phyloP scores from a whole-genome alignment of 306 rosid species.

The Boehmeria nivea region DNA sequence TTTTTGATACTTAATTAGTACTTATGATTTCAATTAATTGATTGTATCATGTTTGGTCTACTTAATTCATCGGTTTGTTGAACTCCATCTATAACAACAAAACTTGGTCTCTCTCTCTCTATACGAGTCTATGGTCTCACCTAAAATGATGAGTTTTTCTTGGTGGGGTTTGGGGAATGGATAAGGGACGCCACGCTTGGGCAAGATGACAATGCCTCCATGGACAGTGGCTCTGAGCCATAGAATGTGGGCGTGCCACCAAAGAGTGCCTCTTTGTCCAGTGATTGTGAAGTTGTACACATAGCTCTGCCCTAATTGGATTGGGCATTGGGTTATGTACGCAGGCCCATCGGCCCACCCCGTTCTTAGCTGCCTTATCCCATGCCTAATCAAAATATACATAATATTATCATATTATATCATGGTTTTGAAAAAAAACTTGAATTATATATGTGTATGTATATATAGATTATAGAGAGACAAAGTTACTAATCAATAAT shows the following conservation, averaged over 20 bases:
- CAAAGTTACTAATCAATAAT: too few relatives aligned
- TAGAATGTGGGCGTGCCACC: conserved; percentile 84
- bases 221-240: conserved; percentile 89
- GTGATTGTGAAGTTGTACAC: conserved; percentile 82
- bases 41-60: too few relatives aligned
- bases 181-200: conserved; percentile 80
- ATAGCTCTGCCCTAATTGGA: conserved; percentile 55
- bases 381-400: conserved; percentile 82
- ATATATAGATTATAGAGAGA: too few relatives aligned
- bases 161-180: conserved; percentile 78
- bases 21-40: too few relatives aligned
- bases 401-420: too few relatives aligned
- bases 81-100: too few relatives aligned
- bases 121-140: too few relatives aligned
- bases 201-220: conserved; percentile 77
- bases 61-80: too few relatives aligned
- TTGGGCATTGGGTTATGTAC: conserved; percentile 80
- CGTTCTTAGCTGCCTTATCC: conserved; percentile 62
- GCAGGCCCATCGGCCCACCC: conserved; percentile 97
- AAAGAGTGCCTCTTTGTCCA: conserved; percentile 87
- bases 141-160: conserved; percentile 64
- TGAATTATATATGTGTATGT: too few relatives aligned
- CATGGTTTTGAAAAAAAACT: too few relatives aligned
- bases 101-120: too few relatives aligned
- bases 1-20: too few relatives aligned